A percentile compares a stretch with the other conserved stretches of the same genome.
Conservation (phyloP, 352 stramenopile species). For the Phytophthora ramorum region DNA sequence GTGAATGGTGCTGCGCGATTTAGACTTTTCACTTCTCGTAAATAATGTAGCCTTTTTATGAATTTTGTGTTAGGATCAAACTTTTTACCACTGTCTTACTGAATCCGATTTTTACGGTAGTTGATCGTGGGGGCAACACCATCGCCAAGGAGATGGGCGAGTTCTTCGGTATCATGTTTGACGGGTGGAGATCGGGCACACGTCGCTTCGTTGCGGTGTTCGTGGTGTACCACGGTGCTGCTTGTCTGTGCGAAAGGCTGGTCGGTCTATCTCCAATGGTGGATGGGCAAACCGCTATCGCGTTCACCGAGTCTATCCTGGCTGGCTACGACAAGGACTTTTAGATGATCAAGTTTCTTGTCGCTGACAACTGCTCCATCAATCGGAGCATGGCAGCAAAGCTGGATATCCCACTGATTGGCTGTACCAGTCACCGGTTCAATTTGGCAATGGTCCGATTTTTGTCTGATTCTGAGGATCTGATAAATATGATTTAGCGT, state of each 20-base stretch:
- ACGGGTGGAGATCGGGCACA: constrained; percentile 16
- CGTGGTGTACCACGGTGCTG: constrained; percentile 9
- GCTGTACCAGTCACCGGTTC: neutral
- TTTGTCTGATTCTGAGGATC: constrained; percentile 10
- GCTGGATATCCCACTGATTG: neutral
- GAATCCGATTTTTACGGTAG: neutral
- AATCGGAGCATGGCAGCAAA: constrained; percentile 3
- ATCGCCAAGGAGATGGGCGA: constrained; percentile 19
- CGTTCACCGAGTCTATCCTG: constrained; percentile 4
- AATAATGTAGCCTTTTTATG: too few species aligned
- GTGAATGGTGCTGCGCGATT: too few species aligned
- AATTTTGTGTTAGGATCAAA: too few species aligned
- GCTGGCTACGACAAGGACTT: constrained; percentile 5
- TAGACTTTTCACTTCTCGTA: too few species aligned
- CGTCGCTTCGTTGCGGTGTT: constrained; percentile 22
- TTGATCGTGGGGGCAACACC: constrained; percentile 1
- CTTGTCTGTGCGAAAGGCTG: constrained; percentile 3
- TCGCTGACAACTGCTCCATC: constrained; percentile 12
- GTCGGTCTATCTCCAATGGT: constrained; percentile 14
- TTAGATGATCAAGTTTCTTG: constrained; percentile 5
- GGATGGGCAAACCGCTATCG: constrained; percentile 15
- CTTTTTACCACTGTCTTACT: too few species aligned
- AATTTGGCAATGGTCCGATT: constrained; percentile 5
- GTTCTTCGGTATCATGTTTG: constrained; percentile 27
- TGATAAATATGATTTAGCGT: constrained; percentile 14